These are phyloP conservation scores for Papilionanthe hybrid DNA, from an alignment of 116 monocot species.

Conservation along the genomic window DNA sequence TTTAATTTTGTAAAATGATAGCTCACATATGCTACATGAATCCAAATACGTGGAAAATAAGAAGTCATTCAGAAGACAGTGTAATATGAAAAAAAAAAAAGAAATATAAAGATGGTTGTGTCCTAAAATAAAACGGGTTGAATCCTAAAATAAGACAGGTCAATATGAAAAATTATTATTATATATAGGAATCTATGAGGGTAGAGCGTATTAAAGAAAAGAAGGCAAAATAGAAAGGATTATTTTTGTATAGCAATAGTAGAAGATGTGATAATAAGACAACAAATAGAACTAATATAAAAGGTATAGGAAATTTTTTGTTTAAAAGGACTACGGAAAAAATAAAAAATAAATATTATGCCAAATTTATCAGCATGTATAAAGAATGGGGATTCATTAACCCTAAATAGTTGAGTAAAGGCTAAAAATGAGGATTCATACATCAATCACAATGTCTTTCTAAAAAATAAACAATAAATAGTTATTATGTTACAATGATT, in stretches of 20 bases:
- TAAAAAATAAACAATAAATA: not conserved
- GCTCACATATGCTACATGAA: not conserved
- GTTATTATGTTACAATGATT: not conserved
- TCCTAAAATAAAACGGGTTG: not conserved
- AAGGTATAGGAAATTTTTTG: not conserved
- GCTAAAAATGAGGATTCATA: not conserved
- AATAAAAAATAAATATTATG: not conserved
- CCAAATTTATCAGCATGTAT: not conserved
- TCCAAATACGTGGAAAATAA: constrained; percentile 1
- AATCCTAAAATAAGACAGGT: too few relatives aligned
- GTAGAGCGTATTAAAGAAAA: not conserved
- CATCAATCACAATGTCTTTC: not conserved
- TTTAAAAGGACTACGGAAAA: not conserved
- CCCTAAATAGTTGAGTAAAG: not conserved
- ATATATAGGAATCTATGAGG: not conserved
- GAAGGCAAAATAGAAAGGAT: not conserved
- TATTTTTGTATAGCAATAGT: not conserved
- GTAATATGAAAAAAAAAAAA: not conserved
- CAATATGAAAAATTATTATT: not conserved
- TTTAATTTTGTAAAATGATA: constrained; percentile 1
- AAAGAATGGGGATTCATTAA: not conserved
- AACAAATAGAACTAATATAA: not conserved
- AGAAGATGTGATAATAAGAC: not conserved
- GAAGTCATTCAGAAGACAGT: not conserved
- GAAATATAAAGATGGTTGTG: not conserved